Base-by-base conservation (phyloP, 768 basidiomycete genomes). In the Amanita pallidorosea region DNA sequence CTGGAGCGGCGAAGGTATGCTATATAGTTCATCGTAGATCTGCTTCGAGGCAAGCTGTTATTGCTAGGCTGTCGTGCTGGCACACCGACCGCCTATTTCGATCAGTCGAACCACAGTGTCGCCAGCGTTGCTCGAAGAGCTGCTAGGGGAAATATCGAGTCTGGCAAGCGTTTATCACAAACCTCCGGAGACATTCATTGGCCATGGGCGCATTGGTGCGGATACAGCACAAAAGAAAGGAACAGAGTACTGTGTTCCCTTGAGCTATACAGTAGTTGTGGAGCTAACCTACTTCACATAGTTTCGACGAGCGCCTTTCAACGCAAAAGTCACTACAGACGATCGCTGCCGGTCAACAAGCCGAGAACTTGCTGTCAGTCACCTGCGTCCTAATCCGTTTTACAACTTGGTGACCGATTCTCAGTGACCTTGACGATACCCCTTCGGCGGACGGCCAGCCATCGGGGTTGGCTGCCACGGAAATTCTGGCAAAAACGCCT, bases 131-230 rank as follows among this genome's bases (percentile, higher is more conserved):
- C 69, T 98, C 29, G 94, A 98, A 60, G 96, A 98, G 61, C 77
- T 99, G 2, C 67, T 98, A 0, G 81, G 85, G 27, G 96, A 98
- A 63, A 79, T 98, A 18, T 91, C 90, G 1, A 82, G 77, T 40
- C 69, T 98, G 17, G 90, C 92, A 5, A 95, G 92, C 61, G 92
- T 95, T 2, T 99, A 99, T 63, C 96, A 99, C 70, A 97, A 96
- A 65, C 96, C 96, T 0, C 83, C 83, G 33, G 89, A 92, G 63
- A 97, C 96, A 0, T 99, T 99, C 60, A 80, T 99, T 51, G 96
- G 95, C 0, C 81, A 82, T 56, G 95, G 96, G 7, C 76, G 94
- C 44, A 73, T 97, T 51, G 85, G 91, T 7, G 88, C 82, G 0
- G 90, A 93, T 57, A 72, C 85, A 5, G 72, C 94, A 57, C 79